Evolutionary conservation across 2,329 filamentous ascomycete genomes (phyloP), one percentile per base, ranked within the genome.

Genomic region (Cladosporium colombiae): DNA sequence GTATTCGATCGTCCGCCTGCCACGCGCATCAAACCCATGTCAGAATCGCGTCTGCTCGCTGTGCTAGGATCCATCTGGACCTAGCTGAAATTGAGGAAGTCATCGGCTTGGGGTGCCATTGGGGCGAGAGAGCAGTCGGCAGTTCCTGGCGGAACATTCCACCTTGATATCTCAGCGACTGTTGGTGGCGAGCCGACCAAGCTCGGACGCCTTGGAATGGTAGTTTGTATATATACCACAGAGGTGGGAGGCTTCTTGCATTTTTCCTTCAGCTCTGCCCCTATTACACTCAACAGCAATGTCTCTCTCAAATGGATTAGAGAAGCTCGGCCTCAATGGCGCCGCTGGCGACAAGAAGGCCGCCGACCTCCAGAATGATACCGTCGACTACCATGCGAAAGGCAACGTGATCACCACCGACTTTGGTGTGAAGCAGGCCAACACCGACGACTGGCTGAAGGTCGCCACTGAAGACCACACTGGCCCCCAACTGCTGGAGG

Each of bases 371-470:
- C 76, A 81, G 29, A 78, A 79, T 49, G 80, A 88, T 68, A 89
- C 81, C 3, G 84, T 86, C 64, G 83, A 91, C 73, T 82, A 86
- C 1, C 79, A 84, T 53, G 78, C 84, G 65, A 70, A 73, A 59
- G 83, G 86, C 44, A 81, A 84, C 35, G 83, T 85, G 46, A 86
- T 93, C 70, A 94, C 91, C 0, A 89, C 89, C 58, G 92, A 96
- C 73, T 91, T 85, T 78, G 92, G 92, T 25, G 87, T 89, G 31
- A 91, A 89, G 77, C 85, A 92, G 72, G 80, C 81, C 50, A 89
- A 89, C 72, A 89, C 89, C 0, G 92, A 96, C 73, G 85, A 93
- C 74, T 95, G 91, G 91, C 81, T 96, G 63, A 87, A 85, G 62
- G 83, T 89, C 5, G 84, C 81, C 29, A 87, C 80, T 40, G 82